Evolutionary conservation across 2,329 filamentous ascomycete species (phyloP), one percentile per base, ranked within the genome.

Genomic region (Colletotrichum destructivum): DNA sequence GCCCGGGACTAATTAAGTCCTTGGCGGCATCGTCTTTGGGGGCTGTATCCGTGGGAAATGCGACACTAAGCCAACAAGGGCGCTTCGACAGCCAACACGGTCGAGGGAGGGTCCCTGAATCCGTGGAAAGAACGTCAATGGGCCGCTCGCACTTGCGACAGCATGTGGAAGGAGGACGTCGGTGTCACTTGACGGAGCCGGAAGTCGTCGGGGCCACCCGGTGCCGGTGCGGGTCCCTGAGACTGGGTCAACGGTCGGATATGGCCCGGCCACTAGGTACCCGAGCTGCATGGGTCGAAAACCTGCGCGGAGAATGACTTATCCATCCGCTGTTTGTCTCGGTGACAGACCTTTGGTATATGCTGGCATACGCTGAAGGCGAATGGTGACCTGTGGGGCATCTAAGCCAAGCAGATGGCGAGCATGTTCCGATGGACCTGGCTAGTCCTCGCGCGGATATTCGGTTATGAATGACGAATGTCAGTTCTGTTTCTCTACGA

Each of bases 1-100:
- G 46, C 31, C 54, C 26, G 46, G 59, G 52, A 59, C 51, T 35
- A 18, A 42, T 31, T 71, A 51, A 59, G 46, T 12, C 35, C 46
- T 62, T 62, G 46, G 60, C 54, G 54, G 15, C 8, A 7, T 40
- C 21, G 31, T 52, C 15, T 62, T n/a, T 26, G 46, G 46, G 60
- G 60, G 31, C 15, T 62, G 35, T 62, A 26, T 60, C 26, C n/a
- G 9, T 12, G 35, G 9, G 46, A 40, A 11, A 51, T 42, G 60
- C 60, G 21, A 40, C 31, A 42, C 35, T 62, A 21, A 42, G 21
- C 35, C 46, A 26, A 52, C 46, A n/a, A 23, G 31, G 26, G 60
- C 13, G 46, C 46, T 15, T 52, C 46, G 23, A 42, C n/a, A 31
- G 35, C 60, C 35, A 26, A 52, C 31, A 23, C 15, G 9, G 51